Percentiles rank a stretch among this genome's conserved stretches.
Evolutionary conservation across 1,284 basidiomycete genomes (phyloP).

Genomic region (Rhodofomes roseus): DNA sequence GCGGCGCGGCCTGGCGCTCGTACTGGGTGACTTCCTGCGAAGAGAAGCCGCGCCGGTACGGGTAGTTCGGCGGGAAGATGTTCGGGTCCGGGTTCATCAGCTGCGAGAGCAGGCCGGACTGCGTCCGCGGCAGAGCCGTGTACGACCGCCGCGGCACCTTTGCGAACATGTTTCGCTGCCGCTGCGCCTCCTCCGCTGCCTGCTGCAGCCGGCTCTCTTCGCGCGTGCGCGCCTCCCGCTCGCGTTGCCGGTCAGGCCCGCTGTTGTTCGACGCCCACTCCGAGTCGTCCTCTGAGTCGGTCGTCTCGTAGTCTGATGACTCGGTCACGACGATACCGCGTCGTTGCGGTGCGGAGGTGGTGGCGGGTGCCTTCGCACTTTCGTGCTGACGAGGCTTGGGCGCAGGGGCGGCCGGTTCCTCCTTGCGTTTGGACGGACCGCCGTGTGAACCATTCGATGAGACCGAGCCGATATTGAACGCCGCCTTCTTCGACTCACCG

Average conservation of each 20-base stretch:
- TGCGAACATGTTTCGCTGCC: slow-evolving; percentile 72
- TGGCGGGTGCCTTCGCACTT: slow-evolving; percentile 4
- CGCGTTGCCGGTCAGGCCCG: slow-evolving; percentile 25
- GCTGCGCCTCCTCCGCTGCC: slow-evolving; percentile 61
- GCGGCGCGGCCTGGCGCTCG: slow-evolving; percentile 11
- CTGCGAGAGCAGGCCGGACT: slow-evolving; percentile 60
- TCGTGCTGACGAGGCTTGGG: slow-evolving; percentile 11
- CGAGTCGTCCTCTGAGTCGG: slow-evolving; percentile 49
- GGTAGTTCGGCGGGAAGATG: slow-evolving; percentile 55
- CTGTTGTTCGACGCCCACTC: slow-evolving; percentile 53
- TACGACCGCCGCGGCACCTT: slow-evolving; percentile 71
- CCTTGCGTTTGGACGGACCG: slow-evolving; percentile 10
- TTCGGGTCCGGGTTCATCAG: slow-evolving; percentile 70
- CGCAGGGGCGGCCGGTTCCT: slow-evolving; percentile 5
- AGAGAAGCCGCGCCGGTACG: slow-evolving; percentile 44
- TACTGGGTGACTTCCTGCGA: slow-evolving; percentile 42
- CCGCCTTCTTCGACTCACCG: slow-evolving; percentile 32
- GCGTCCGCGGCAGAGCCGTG: slow-evolving; percentile 50
- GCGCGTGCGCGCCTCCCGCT: slow-evolving; percentile 20
- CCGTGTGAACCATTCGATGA: slow-evolving; percentile 46
- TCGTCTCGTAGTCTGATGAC: slow-evolving; percentile 41
- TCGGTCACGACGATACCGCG: slow-evolving; percentile 29
- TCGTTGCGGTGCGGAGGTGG: slow-evolving; percentile 13
- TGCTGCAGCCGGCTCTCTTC: slow-evolving; percentile 35
- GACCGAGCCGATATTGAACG: slow-evolving; percentile 56